Evolutionary conservation across 805 yeast genomes (phyloP), one percentile per base, ranked within the genome.

Genomic region (Saturnispora sanitii): DNA sequence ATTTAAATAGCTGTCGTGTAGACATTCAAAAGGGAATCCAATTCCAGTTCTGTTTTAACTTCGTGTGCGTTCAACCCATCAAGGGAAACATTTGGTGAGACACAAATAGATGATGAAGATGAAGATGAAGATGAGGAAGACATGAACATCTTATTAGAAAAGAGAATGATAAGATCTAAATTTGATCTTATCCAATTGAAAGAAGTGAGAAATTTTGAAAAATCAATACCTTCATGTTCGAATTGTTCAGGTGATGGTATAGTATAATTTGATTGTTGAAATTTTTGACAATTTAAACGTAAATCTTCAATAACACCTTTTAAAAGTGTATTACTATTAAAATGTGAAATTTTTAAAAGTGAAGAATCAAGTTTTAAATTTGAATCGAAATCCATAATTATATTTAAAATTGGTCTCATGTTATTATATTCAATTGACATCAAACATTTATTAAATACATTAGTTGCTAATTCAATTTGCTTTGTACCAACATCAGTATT

Each of bases 361-460:
- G 21, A 33, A 15, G 36, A 28, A 26, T 37, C 34, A 15, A 39
- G 21, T 28, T 39, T 46, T 11, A 43, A 16, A 21, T 28, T 30
- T 11, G 48, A 37, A 12, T 44, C 48, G 17, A 45, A 42, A 25
- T 44, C 47, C 34, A 39, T 36, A 6, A 49, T 29, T n/a, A 41
- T 22, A 21, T 48, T 44, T 6, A 49, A 28, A 9, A 51, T 35
- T 9, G 40, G 35, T 30, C 39, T 46, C 16, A 51, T 38, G 27
- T 52, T 51, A 26, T 45, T 45, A 20, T 18, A 49, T 9, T 45
- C 46, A 9, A 39, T 25, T n/a, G 41, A 18, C 12, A 29, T 20
- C 4, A 43, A 20, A n/a, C 52, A 40, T 21, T 41, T 46, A 3
- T 43, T 35, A n/a, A 47, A 45, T 13, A 44, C 30, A 18, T 15